Percentiles rank a stretch among this genome's conserved stretches.
These are phyloP conservation scores for Nicotiana paniculata DNA, from an alignment of 257 asterid genomes.

Conservation along the genomic window DNA sequence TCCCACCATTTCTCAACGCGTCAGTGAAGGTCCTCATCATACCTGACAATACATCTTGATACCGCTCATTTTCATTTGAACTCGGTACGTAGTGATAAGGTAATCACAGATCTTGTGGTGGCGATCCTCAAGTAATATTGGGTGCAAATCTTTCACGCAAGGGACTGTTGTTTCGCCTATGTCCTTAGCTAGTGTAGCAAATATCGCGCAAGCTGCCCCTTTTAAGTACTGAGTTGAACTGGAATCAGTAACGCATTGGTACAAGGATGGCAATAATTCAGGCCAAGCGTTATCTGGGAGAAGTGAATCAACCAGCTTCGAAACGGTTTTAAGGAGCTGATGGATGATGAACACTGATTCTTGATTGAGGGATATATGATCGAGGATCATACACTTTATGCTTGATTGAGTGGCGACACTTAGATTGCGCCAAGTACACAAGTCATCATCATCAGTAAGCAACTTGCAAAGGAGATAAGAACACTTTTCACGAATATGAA, in stretches of 20 bases:
- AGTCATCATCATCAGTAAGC: slow-evolving; percentile 1
- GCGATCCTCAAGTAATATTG: too few species aligned
- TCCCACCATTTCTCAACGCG: too few species aligned
- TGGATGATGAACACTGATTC: slow-evolving; percentile 43
- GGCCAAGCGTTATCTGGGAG: too few species aligned
- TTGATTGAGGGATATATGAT: slow-evolving; percentile 21
- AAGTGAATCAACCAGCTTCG: slow-evolving; percentile 55
- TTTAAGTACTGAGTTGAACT: too few species aligned
- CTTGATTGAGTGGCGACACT: too few species aligned
- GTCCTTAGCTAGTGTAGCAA: slow-evolving; percentile 69
- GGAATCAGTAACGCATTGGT: too few species aligned
- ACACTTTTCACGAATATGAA: slow-evolving; percentile 47
- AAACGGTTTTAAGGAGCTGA: slow-evolving; percentile 75
- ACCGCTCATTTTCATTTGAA: too few species aligned
- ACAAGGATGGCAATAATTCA: too few species aligned
- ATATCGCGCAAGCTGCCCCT: slow-evolving; percentile 39
- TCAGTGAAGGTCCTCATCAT: too few species aligned
- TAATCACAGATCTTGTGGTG: too few species aligned
- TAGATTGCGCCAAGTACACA: slow-evolving; percentile 18
- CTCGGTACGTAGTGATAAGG: too few species aligned
- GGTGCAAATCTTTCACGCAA: not conserved
- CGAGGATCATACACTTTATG: slow-evolving; percentile 13
- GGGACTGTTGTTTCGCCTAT: slow-evolving; percentile 47
- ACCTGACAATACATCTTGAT: too few species aligned
- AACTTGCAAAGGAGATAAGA: slow-evolving; percentile 72